Base-by-base conservation (phyloP, 371 early-diverging fungal species). In the Zancudomyces culisetae region DNA sequence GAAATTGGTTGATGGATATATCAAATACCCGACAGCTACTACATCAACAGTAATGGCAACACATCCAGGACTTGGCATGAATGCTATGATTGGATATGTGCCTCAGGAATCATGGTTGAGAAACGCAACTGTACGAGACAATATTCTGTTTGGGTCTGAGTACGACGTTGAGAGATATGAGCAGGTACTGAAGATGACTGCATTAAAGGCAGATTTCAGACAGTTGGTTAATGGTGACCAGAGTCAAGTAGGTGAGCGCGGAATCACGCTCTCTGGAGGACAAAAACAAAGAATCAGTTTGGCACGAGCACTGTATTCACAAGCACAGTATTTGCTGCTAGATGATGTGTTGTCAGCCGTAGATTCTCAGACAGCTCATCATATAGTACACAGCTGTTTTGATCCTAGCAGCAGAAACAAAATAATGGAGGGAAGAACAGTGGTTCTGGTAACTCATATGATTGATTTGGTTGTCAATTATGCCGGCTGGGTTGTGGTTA, bases 231-330 rank as follows among this genome's bases (percentile, higher is more conserved):
- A 75, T 30, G 91, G 90, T 21, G 94, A 93, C 64, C 55, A 70
- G 55, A 91, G 92, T 0, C 85, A 88, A 66, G 77, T 90, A 47
- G 92, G 91, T 40, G 90, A 89, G 63, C 77, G 79, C 50, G 92
- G 90, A 4, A 75, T 89, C 27, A 84, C 83, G 1, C 64, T 90
- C 10, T 85, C 85, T 47, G 93, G 94, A 45, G 91, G 90, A 1
- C 85, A 86, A 62, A 78, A 80, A 61, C 85, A 85, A 65, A 70
- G 86, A 13, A 81, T 86, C 30, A 74, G 80, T 18, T 71, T 85
- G 51, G 87, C 88, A 29, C 73, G 87, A 23, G 83, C 87, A 22
- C 82, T 87, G 15, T 88, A 88, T 61, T 77, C 80, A 51, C 65
- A 77, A 18, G 74, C 82, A 29, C 76, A 78, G 41, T 73, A 72